These are phyloP conservation scores for Trichoderma breve DNA, from an alignment of 2,329 filamentous ascomycete species.

Conservation along the genomic window DNA sequence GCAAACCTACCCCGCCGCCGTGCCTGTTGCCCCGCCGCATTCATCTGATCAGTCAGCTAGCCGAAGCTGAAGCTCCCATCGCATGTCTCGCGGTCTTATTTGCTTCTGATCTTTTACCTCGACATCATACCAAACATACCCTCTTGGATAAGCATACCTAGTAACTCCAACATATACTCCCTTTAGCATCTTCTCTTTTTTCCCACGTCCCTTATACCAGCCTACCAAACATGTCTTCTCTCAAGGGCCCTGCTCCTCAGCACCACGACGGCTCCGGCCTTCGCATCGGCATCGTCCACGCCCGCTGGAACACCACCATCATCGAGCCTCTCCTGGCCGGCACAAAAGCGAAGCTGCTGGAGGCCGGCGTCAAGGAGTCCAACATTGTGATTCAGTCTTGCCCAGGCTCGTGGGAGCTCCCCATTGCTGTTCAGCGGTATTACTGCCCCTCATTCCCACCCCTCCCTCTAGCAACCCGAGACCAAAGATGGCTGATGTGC, in stretches of 20 bases:
- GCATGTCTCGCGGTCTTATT: not conserved
- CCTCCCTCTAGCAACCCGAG: not conserved
- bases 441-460: slow-evolving; percentile 27
- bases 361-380: slow-evolving; percentile 76
- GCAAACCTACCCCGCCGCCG: slow-evolving; percentile 1
- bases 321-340: slow-evolving; percentile 83
- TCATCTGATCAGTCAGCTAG: not conserved
- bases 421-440: slow-evolving; percentile 82
- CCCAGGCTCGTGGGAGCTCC: slow-evolving; percentile 91
- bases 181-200: not conserved
- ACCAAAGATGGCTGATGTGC: not conserved
- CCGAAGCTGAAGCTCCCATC: not conserved
- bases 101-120: not conserved
- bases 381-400: slow-evolving; percentile 90
- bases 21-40: not conserved
- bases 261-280: slow-evolving; percentile 68
- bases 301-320: slow-evolving; percentile 88
- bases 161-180: not conserved
- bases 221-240: slow-evolving; percentile 31
- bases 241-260: slow-evolving; percentile 57
- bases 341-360: slow-evolving; percentile 72
- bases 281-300: slow-evolving; percentile 92
- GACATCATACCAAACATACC: not conserved
- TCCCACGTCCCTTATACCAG: not conserved
- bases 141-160: not conserved